Base-by-base conservation (phyloP, 768 basidiomycete genomes). In the Russula olivacea region DNA sequence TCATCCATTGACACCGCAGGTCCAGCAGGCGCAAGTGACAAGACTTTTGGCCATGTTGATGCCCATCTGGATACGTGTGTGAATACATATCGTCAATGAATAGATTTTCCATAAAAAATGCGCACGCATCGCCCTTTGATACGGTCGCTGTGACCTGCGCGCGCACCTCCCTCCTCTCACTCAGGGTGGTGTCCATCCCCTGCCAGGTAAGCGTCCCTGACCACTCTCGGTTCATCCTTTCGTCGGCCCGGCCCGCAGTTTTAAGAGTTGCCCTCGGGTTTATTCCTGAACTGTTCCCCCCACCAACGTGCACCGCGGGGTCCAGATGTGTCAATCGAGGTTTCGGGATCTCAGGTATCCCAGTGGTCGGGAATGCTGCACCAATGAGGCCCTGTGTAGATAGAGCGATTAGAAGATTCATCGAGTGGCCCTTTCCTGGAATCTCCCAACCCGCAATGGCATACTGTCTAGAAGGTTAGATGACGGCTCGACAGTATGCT, bases 401-500 rank as follows among this genome's bases (percentile, higher is more conserved):
- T 19, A 65, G 51, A 25, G 61, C 51, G 58, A 68, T 60, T 55
- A 66, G 65, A 25, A 68, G 47, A 48, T 62, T 68, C 48, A 19
- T 58, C 15, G 41, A 8, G 28, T 48, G 55, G 15, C 49, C 54
- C 15, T 9, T 40, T 8, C 67, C 67, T n/a, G 54, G 65, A 7
- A 68, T 63, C 9, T 66, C 61, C 67, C 67, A 68, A 4, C 55
- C 52, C 50, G 61, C 59, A 32, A 61, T 14, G 14, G 67, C 67
- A 23, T 68, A 68, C 67, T 66, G 41, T 60, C 43, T 15, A 55
- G 15, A 40, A 8, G 3, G n/a, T 63, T 12, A 59, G 51, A 48
- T 45, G 30, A n/a, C 2, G 38, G 2, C 28, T 52, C 32, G 4
- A 7, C 2, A n/a, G 30, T 43, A 36, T 12, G 10, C 4, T 23